Base-by-base conservation (phyloP, 2,329 filamentous ascomycete species). In the Apiospora rasikravindrae region DNA sequence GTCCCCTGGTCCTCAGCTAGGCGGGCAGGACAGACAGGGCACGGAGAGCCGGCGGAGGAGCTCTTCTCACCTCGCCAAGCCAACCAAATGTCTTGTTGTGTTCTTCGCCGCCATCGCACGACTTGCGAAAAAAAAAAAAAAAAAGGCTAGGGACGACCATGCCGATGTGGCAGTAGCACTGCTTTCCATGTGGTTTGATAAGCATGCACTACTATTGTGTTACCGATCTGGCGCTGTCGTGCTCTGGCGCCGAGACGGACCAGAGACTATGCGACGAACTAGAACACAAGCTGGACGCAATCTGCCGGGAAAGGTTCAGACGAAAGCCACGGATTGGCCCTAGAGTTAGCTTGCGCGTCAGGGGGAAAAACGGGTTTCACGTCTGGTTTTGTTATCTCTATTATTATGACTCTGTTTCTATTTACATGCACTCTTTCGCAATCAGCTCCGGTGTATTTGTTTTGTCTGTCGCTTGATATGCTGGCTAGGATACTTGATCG, bases 191-290 rank as follows among this genome's bases (percentile, higher is more conserved):
- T 61, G 53, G 53, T 61, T 64, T 64, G 29, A 57, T 57, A 14
- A 33, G 14, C 26, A 64, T n/a, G 33, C 57, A 37, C 57, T 64
- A 40, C 19, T 40, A n/a, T 64, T 37, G 57, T 40, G 33, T 64
- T 64, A 40, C 57, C 57, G 33, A 64, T 40, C 33, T 64, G 57
- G 57, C 57, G 53, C 53, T 61, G 53, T 53, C 53, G 53, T 61
- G 26, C 19, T 33, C 53, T 29, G 53, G 53, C 16, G 53, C 53
- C 53, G 26, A 61, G 53, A 61, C 53, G 53, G 53, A 61, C 29
- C 29, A 37, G 8, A 61, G 53, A 61, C 53, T 24, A 64, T 61
- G 53, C 29, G 53, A 37, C 53, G 53, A 61, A 61, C 53, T 61
- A 61, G 29, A 24, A 37, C 19, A 19, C 29, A 61, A n/a, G 16